Evolutionary conservation across 2,329 filamentous ascomycete species (phyloP).

Genomic region (Lasiodiplodia sp.): DNA sequence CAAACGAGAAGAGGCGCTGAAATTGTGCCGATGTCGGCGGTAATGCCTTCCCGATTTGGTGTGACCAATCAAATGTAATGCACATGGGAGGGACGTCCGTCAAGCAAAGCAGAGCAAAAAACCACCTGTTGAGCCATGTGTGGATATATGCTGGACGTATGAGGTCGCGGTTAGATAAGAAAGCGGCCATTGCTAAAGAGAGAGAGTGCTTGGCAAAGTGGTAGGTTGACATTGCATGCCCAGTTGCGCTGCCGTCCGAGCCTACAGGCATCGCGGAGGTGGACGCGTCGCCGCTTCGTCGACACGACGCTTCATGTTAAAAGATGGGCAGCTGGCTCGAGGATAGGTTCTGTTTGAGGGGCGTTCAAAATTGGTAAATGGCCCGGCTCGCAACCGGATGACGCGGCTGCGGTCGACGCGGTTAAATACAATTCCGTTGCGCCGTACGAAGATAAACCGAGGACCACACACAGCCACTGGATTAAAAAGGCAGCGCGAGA

Average conservation of each 20-base stretch:
- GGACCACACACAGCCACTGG: background rate
- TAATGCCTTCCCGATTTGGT: background rate
- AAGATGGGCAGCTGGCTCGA: background rate
- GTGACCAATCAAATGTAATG: background rate
- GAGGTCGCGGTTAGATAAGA: background rate
- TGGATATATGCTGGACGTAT: background rate
- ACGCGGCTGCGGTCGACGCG: constrained; percentile 10
- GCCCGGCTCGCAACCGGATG: constrained; percentile 7
- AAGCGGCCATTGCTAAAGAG: background rate
- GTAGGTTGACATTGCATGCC: background rate
- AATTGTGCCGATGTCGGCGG: background rate
- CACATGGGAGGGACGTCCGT: background rate
- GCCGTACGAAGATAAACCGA: constrained; percentile 2
- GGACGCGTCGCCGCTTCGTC: background rate
- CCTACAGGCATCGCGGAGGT: background rate
- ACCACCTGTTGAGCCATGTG: background rate
- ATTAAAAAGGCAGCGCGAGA: background rate
- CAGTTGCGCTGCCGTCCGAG: no score
- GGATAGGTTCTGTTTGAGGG: background rate
- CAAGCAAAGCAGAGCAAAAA: background rate
- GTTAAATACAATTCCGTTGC: background rate
- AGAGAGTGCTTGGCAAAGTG: background rate
- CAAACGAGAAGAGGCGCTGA: background rate
- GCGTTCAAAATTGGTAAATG: background rate
- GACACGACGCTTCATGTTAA: background rate